Percentiles rank a stretch among this genome's conserved stretches.
phyloP scores from a whole-genome alignment of 2,329 filamentous ascomycete species.

The Juglanconis oblonga region DNA sequence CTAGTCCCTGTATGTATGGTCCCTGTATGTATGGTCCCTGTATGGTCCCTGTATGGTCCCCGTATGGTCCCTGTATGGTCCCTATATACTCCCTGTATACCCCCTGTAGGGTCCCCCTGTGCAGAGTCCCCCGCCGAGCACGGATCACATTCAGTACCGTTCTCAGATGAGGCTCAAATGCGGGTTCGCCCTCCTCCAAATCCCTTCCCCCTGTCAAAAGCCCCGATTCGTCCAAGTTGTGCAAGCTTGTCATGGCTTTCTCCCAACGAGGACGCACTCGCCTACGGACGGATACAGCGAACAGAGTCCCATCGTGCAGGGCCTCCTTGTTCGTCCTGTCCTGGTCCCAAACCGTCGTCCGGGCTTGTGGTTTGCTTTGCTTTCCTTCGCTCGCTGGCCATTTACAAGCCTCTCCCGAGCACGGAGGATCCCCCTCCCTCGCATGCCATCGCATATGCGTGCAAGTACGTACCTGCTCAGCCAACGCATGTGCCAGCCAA shows the following conservation, averaged over 20 bases:
- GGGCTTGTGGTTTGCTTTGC: not conserved
- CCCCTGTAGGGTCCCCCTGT: too few species aligned
- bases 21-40: not conserved
- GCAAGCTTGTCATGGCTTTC: too few species aligned
- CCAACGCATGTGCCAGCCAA: not conserved
- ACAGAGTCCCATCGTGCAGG: not conserved
- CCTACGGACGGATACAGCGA: too few species aligned
- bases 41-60: not conserved
- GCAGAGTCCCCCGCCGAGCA: not conserved
- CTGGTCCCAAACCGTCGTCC: not conserved
- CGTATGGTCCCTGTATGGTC: not conserved
- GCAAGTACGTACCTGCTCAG: not conserved
- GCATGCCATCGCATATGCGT: not conserved
- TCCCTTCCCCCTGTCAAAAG: not conserved
- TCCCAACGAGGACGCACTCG: too few species aligned
- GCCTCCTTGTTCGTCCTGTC: not conserved
- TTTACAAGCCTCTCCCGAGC: not conserved
- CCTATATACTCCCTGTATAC: not conserved
- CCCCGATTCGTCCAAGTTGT: not conserved
- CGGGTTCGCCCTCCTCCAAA: not conserved
- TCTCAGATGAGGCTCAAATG: not conserved
- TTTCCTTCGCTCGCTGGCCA: not conserved
- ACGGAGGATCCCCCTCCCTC: not conserved
- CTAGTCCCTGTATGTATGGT: not conserved
- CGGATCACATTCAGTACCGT: not conserved